phyloP scores from a whole-genome alignment of 495 filamentous ascomycete species.

The Daldinia vernicosa region DNA sequence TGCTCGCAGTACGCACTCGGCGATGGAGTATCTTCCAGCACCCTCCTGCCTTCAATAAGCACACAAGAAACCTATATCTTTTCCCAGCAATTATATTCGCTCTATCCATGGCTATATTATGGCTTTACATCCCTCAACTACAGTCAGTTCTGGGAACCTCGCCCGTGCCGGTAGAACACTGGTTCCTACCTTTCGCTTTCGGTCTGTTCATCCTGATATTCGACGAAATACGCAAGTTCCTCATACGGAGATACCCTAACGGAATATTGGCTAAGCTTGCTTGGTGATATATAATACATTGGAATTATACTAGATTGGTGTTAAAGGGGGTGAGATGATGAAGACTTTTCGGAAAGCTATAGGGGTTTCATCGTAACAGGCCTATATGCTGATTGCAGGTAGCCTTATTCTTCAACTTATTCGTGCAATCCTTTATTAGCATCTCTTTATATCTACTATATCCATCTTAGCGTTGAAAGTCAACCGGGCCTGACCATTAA shows the following conservation, averaged over 20 bases:
- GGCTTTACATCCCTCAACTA: constrained; percentile 68
- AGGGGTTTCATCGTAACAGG: no score
- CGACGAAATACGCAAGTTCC: constrained; percentile 66
- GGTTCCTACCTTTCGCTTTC: constrained; percentile 71
- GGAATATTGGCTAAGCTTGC: constrained; percentile 58
- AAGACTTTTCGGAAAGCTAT: neutral
- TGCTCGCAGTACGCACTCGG: constrained; percentile 69
- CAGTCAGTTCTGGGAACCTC: constrained; percentile 63
- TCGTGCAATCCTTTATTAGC: neutral
- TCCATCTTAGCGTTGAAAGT: no score
- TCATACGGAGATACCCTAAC: constrained; percentile 58
- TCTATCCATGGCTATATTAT: constrained; percentile 68
- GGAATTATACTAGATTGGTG: neutral
- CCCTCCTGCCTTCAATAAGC: constrained; percentile 65
- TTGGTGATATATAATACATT: constrained; percentile 51
- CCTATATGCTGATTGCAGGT: neutral
- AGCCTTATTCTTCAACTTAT: neutral
- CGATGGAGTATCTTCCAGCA: constrained; percentile 73
- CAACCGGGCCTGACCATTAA: no score
- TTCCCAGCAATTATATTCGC: constrained; percentile 72
- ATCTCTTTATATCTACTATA: no score
- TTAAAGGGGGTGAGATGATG: neutral
- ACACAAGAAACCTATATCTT: constrained; percentile 67
- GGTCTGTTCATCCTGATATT: constrained; percentile 67
- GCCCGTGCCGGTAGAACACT: constrained; percentile 68